Conservation (phyloP, 106 monocot genomes). For the Triglochin maritima region DNA sequence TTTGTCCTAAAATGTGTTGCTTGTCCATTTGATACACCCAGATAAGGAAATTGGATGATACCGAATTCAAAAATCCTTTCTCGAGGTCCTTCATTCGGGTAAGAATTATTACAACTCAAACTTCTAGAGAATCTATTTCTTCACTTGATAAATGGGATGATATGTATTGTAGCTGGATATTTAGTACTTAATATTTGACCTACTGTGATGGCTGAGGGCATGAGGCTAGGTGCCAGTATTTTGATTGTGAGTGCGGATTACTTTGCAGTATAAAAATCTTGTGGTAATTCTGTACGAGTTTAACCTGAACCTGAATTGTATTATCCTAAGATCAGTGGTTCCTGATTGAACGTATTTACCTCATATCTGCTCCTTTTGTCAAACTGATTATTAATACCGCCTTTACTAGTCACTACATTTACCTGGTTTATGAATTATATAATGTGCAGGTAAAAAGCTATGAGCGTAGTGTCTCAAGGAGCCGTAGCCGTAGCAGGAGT, state of each 20-base stretch:
- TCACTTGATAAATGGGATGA: neutral
- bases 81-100: constrained; percentile 67
- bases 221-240: no score
- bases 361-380: no score
- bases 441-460: neutral
- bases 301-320: no score
- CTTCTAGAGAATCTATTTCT: neutral
- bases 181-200: no score
- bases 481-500: neutral
- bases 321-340: no score
- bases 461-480: neutral
- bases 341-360: no score
- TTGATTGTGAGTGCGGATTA: no score
- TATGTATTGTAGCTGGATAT: no score
- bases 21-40: constrained; percentile 16
- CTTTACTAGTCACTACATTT: neutral
- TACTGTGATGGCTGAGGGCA: no score
- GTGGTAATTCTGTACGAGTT: no score
- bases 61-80: constrained; percentile 86
- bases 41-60: constrained; percentile 87
- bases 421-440: neutral
- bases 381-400: neutral
- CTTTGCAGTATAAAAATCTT: no score
- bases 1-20: neutral
- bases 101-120: neutral